Percentiles rank a stretch among this genome's conserved stretches.
Conservation (phyloP, 2,329 filamentous ascomycete species). For the Botrytis hyacinthi region DNA sequence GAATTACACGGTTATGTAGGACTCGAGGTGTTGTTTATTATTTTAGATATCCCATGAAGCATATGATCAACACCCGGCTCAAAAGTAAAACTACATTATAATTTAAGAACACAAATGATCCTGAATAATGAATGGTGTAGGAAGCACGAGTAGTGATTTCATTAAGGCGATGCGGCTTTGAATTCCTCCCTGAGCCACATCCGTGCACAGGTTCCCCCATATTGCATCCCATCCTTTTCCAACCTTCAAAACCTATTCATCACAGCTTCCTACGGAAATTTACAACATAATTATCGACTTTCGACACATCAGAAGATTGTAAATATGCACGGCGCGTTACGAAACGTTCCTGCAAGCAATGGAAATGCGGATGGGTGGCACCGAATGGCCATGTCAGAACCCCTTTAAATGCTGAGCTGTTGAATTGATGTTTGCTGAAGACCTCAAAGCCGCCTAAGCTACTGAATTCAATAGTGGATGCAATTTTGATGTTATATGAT, state of each 20-base stretch:
- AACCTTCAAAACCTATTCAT: background rate
- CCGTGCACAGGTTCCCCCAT: background rate
- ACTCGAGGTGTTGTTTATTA: background rate
- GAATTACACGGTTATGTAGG: background rate
- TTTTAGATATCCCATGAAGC: conserved; percentile 4
- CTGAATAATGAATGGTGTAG: background rate
- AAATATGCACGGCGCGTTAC: background rate
- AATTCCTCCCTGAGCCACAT: background rate
- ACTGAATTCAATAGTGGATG: background rate
- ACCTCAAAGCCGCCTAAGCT: background rate
- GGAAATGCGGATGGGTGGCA: background rate
- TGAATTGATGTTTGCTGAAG: background rate
- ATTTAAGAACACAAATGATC: background rate
- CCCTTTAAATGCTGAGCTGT: background rate
- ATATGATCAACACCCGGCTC: background rate
- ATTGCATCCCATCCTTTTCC: background rate
- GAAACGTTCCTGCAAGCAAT: background rate
- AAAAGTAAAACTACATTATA: background rate
- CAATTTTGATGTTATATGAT: background rate
- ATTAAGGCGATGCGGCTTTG: background rate
- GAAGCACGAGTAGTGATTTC: background rate
- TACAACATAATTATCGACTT: background rate
- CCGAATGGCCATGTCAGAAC: background rate
- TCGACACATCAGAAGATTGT: background rate
- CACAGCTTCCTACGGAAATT: background rate